A percentile compares a stretch with the other conserved stretches of the same genome.
Conservation (phyloP, 305 asterid genomes). For the Nicotiana rustica region DNA sequence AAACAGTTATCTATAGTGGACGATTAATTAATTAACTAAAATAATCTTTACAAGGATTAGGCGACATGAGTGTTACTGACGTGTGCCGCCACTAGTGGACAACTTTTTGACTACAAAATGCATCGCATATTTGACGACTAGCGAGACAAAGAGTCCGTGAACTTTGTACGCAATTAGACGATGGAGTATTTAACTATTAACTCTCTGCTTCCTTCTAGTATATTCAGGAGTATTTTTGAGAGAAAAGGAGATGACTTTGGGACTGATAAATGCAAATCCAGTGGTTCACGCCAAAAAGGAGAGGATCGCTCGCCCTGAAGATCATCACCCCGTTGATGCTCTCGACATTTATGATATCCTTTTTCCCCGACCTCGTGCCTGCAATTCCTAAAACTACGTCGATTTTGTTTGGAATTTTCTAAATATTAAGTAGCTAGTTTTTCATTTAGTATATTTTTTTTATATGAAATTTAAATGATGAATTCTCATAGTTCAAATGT, state of each 20-base stretch:
- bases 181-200: neutral
- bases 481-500: neutral
- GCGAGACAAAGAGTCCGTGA: too few relatives aligned
- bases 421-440: neutral
- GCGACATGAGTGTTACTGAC: too few relatives aligned
- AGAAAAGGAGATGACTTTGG: constrained; percentile 68
- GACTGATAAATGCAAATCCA: constrained; percentile 90
- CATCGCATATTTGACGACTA: too few relatives aligned
- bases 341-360: constrained; percentile 96
- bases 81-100: too few relatives aligned
- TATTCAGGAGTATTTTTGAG: neutral
- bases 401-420: neutral
- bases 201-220: neutral
- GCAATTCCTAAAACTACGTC: too few relatives aligned
- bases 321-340: constrained; percentile 60
- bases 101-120: too few relatives aligned
- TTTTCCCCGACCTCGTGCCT: neutral
- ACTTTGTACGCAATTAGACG: too few relatives aligned
- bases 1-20: neutral
- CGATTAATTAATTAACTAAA: neutral
- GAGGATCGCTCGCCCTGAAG: constrained; percentile 60
- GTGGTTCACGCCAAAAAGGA: constrained; percentile 89
- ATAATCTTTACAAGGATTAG: too few relatives aligned
- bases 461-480: too few relatives aligned
- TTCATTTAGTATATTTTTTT: neutral